Conservation (phyloP, 1,284 basidiomycete species). For the Pseudozyma tsukubaensis region DNA sequence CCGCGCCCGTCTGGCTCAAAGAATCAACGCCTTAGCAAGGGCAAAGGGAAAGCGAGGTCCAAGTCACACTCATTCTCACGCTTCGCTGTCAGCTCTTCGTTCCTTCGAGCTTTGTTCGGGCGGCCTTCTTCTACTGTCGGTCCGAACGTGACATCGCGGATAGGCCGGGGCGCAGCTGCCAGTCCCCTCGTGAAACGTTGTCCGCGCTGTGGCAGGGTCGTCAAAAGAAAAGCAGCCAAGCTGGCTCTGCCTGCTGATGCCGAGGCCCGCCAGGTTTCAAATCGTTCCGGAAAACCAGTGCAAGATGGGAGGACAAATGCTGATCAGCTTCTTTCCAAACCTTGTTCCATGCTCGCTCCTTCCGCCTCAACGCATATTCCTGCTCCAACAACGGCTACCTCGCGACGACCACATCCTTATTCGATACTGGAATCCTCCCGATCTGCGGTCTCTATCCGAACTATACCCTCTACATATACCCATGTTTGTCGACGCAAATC, state of each 20-base stretch:
- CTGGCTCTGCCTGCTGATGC: not conserved
- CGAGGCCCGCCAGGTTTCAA: constrained; percentile 1
- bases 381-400: not conserved
- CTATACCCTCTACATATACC: constrained; percentile 66
- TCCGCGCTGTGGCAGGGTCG: constrained; percentile 27
- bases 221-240: constrained; percentile 6
- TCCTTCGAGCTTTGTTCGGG: constrained; percentile 27
- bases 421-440: constrained; percentile 12
- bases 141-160: not conserved
- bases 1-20: not conserved
- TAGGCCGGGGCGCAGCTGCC: not conserved
- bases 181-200: constrained; percentile 8
- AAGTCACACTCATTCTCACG: constrained; percentile 3
- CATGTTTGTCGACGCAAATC: constrained; percentile 74
- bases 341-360: constrained; percentile 7
- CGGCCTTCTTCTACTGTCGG: not conserved
- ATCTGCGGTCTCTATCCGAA: constrained; percentile 9
- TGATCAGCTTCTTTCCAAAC: constrained; percentile 25
- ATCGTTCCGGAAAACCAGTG: constrained; percentile 4
- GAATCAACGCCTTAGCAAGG: not conserved
- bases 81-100: constrained; percentile 7
- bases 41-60: not conserved
- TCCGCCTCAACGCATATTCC: not conserved
- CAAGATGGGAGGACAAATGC: constrained; percentile 17
- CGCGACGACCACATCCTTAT: constrained; percentile 17